These are phyloP conservation scores for Globisporangium mamillatum DNA, from an alignment of 352 stramenopile genomes.

Conservation along the genomic window DNA sequence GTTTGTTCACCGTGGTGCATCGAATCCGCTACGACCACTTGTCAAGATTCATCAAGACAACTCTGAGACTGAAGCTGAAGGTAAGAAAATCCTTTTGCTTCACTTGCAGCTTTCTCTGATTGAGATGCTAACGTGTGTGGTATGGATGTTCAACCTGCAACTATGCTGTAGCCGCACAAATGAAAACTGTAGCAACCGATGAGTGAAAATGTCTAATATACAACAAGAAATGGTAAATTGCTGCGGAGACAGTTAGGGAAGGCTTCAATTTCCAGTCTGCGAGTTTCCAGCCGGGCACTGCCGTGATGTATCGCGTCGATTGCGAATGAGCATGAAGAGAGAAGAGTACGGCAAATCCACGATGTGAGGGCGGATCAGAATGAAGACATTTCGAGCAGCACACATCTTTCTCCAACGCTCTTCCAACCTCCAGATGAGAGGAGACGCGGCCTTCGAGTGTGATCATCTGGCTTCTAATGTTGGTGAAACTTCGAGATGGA, in stretches of 20 bases:
- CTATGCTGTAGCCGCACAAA: neutral
- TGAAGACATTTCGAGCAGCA: neutral
- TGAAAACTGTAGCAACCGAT: conserved; percentile 1
- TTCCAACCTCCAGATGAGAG: neutral
- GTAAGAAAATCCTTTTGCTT: neutral
- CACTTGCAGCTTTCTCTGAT: neutral
- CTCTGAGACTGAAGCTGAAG: conserved; percentile 1
- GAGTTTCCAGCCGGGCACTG: neutral
- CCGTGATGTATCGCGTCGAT: neutral
- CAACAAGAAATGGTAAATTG: conserved; percentile 1
- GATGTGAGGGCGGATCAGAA: neutral
- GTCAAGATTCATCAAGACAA: neutral
- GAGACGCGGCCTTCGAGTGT: neutral
- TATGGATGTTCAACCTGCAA: neutral
- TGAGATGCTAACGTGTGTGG: neutral
- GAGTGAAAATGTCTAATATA: conserved; percentile 3
- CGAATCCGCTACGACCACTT: neutral
- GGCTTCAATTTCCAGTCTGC: neutral
- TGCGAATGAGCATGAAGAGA: neutral
- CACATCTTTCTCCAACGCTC: neutral
- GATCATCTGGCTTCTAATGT: neutral
- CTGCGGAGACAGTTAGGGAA: neutral
- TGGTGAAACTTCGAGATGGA: neutral
- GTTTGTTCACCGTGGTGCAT: neutral
- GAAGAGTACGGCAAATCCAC: neutral